phyloP scores from a whole-genome alignment of 345 rosid genomes.

The Crucihimalaya himalaica region DNA sequence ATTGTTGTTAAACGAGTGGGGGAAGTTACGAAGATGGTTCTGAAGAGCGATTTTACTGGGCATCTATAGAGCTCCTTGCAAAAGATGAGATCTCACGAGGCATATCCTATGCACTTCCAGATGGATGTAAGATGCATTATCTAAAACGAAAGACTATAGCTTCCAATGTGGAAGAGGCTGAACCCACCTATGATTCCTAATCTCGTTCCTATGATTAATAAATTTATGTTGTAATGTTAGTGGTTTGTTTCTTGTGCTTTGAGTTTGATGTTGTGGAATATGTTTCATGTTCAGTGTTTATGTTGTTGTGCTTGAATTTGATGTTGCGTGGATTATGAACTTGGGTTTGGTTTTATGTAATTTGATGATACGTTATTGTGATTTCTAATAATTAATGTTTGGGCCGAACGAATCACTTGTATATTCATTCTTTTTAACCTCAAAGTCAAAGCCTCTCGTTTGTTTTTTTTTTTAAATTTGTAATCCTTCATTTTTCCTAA shows the following conservation, averaged over 20 bases:
- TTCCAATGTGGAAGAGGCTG: not conserved
- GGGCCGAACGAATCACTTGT: too few relatives aligned
- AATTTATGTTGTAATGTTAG: not conserved
- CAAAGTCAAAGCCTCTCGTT: not conserved
- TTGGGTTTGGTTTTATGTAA: not conserved
- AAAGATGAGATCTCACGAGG: too few relatives aligned
- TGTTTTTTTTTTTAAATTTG: too few relatives aligned
- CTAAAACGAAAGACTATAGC: not conserved
- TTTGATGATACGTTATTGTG: not conserved
- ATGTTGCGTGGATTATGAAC: not conserved
- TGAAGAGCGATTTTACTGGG: too few relatives aligned
- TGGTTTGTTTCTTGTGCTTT: constrained; percentile 5
- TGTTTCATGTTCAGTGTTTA: not conserved
- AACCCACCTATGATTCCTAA: not conserved
- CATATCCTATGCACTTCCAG: too few relatives aligned
- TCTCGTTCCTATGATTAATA: not conserved
- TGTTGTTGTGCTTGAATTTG: not conserved
- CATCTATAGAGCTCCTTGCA: too few relatives aligned
- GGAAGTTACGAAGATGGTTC: too few relatives aligned
- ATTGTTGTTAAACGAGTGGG: too few relatives aligned
- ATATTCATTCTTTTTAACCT: not conserved
- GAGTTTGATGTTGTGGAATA: not conserved
- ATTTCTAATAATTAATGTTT: too few relatives aligned
- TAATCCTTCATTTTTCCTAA: not conserved
- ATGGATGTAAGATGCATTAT: too few relatives aligned